Conservation (phyloP, 495 filamentous ascomycete genomes). For the Lichenothelia convexa region DNA sequence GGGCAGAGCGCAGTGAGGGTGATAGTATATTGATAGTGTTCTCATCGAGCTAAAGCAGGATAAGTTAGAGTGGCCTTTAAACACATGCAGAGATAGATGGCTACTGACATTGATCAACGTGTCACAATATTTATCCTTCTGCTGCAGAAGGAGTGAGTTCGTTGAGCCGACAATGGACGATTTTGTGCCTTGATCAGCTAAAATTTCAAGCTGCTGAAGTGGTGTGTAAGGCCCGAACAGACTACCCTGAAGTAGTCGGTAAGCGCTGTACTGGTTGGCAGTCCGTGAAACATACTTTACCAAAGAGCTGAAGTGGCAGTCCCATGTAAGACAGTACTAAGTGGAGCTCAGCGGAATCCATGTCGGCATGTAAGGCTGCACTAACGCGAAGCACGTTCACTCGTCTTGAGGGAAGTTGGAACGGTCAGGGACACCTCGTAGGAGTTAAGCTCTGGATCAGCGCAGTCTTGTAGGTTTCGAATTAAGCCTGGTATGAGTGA, state of each 20-base stretch:
- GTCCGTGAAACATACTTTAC: constrained; percentile 46
- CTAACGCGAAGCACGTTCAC: constrained; percentile 67
- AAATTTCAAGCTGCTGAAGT: constrained; percentile 80
- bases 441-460: constrained; percentile 71
- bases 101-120: constrained; percentile 67
- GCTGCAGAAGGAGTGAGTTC: constrained; percentile 81
- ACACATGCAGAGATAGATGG: neutral
- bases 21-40: constrained; percentile 69
- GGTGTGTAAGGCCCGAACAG: constrained; percentile 96
- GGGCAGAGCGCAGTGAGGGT: constrained; percentile 52
- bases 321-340: constrained; percentile 82
- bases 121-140: constrained; percentile 94
- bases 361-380: neutral
- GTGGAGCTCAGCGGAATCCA: constrained; percentile 15
- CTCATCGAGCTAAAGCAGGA: constrained; percentile 51
- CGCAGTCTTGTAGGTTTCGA: constrained; percentile 70
- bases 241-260: constrained; percentile 40
- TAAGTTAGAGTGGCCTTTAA: constrained; percentile 2
- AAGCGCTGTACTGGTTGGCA: neutral
- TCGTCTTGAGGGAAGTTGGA: constrained; percentile 77
- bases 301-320: constrained; percentile 83
- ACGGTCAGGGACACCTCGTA: constrained; percentile 58
- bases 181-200: constrained; percentile 88
- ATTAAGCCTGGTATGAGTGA: constrained; percentile 86
- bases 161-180: constrained; percentile 96